These are phyloP conservation scores for Aurantiochytrium sp. DNA, from an alignment of 108 stramenopile genomes.

Conservation along the genomic window DNA sequence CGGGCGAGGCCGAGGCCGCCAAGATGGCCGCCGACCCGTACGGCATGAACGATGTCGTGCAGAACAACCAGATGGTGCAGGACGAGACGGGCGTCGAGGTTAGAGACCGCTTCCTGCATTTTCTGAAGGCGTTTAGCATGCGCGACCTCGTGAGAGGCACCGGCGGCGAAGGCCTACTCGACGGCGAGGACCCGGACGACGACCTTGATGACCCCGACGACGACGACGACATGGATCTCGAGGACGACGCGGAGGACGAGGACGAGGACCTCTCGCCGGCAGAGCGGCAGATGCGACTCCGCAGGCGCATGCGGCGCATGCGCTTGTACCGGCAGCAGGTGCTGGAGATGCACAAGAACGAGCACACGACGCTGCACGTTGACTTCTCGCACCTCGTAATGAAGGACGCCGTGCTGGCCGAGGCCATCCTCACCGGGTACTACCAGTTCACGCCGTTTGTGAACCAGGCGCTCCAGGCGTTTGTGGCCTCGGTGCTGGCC, in stretches of 20 bases:
- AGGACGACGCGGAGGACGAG: not conserved
- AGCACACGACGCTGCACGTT: not conserved
- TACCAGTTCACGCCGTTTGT: not conserved
- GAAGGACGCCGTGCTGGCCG: not conserved
- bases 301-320: not conserved
- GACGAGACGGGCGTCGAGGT: not conserved
- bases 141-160: not conserved
- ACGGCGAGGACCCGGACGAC: not conserved
- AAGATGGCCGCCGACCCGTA: not conserved
- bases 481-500: not conserved
- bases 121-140: not conserved
- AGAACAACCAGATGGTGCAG: not conserved
- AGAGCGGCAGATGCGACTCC: not conserved
- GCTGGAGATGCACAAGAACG: constrained; percentile 1
- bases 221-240: not conserved
- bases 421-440: not conserved
- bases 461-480: not conserved
- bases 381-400: not conserved
- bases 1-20: too few species aligned
- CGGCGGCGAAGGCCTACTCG: not conserved
- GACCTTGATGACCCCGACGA: constrained; percentile 16
- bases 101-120: not conserved
- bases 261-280: not conserved
- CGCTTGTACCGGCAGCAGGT: not conserved
- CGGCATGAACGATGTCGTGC: not conserved